Evolutionary conservation across 805 yeast species (phyloP), one percentile per base, ranked within the genome.

Genomic region (Spathaspora hagerdaliae): DNA sequence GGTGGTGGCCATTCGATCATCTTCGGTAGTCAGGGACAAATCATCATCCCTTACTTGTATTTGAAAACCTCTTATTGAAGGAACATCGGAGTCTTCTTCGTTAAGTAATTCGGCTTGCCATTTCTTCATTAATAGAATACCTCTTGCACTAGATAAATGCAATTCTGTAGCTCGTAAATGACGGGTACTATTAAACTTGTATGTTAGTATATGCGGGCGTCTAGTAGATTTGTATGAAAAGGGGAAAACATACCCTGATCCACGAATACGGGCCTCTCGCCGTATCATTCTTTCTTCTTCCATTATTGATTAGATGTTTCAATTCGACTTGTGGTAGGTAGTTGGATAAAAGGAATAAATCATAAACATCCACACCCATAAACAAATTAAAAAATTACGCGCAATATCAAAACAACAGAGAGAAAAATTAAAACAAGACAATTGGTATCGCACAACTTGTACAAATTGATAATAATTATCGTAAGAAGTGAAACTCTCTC

Each of bases 231-330:
- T 19, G 24, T 19, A 19, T 19, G 24, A 19, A 19, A 19, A 19
- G 4, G 8, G 26, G 37, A 26, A 31, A 41, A 67, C 76, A 53
- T 71, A 69, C 75, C 71, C 75, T 19, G 74, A 63, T 24, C 76
- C 76, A 39, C 75, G 57, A 27, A 63, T 53, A 31, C 75, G 57
- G 35, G 70, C 56, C 47, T 69, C 65, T 27, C 58, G 48, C 46
- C 47, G 34, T 9, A 43, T 27, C 9, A 31, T 14, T 37, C 50
- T 31, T 38, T 42, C 42, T 2, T 19, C 24, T 19, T 19, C 24
- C 24, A 19, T 19, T 19, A 19, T 19, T 19, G 24, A 19, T 19
- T 19, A 5, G 24, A 19, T 19, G 24, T 19, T 19, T 19, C 24
- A 19, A 19, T 19, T 19, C 5, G 24, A 19, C 24, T 19, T 19